Conservation (phyloP, 352 stramenopile species). For the Phytophthora melonis region DNA sequence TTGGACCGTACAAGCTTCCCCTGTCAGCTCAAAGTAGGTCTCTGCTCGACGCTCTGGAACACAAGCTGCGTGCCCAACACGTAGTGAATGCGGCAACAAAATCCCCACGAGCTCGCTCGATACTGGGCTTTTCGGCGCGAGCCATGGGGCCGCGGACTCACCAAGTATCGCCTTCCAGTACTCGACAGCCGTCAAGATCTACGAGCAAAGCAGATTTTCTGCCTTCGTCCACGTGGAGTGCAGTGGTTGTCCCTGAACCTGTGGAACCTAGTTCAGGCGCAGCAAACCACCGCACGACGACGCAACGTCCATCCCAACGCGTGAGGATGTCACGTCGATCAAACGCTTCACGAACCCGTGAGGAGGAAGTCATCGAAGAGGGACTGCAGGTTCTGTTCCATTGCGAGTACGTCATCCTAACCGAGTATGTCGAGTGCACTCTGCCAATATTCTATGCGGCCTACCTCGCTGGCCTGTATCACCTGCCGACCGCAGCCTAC, state of each 20-base stretch:
- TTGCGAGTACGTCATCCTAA: slow-evolving; percentile 27
- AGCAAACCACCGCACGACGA: background rate
- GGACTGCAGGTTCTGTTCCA: slow-evolving; percentile 27
- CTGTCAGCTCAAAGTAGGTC: slow-evolving; percentile 8
- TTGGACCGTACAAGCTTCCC: slow-evolving; percentile 17
- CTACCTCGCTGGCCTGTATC: slow-evolving; percentile 26
- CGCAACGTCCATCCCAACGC: background rate
- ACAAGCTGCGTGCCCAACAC: slow-evolving; percentile 4
- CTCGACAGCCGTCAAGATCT: background rate
- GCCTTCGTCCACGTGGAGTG: background rate
- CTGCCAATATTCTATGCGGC: slow-evolving; percentile 22
- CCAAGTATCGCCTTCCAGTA: background rate
- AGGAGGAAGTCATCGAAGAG: slow-evolving; percentile 8
- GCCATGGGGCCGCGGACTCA: background rate
- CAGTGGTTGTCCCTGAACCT: background rate
- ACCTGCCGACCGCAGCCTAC: slow-evolving; percentile 25
- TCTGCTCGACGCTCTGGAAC: background rate
- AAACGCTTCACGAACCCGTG: background rate
- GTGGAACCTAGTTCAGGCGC: background rate
- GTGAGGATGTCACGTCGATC: background rate
- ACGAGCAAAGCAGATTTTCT: background rate
- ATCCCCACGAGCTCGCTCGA: background rate
- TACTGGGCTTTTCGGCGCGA: background rate
- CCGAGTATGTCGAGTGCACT: slow-evolving; percentile 34
- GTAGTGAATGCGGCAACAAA: background rate